phyloP scores from a whole-genome alignment of 345 rosid species.

The Noccaea caerulescens region DNA sequence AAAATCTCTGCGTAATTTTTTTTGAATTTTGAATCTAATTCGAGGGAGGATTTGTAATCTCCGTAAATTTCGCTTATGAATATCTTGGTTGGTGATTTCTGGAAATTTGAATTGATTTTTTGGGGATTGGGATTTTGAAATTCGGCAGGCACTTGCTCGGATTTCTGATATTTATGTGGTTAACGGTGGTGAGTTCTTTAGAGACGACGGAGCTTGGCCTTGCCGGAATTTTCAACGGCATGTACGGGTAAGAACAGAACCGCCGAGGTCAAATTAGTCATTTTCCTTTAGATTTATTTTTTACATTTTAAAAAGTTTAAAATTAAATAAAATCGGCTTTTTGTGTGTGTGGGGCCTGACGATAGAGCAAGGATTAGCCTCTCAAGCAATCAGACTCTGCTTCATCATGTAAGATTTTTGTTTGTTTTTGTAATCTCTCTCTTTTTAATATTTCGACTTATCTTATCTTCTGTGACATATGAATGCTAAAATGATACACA shows the following conservation, averaged over 20 bases:
- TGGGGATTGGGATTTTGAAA: background rate
- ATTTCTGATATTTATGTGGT: conserved; percentile 61
- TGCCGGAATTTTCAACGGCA: conserved; percentile 46
- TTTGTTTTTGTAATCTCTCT: background rate
- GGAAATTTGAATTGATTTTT: background rate
- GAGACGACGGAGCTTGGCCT: conserved; percentile 60
- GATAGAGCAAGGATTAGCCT: conserved; percentile 46
- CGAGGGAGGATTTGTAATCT: too few species aligned
- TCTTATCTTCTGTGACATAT: conserved; percentile 24
- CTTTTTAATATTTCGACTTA: background rate
- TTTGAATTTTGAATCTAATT: background rate
- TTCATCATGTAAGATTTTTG: conserved; percentile 35
- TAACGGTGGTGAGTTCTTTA: conserved; percentile 62
- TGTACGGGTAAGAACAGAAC: conserved; percentile 54
- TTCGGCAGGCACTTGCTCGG: conserved; percentile 73
- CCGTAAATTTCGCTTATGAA: too few species aligned
- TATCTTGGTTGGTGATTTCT: background rate
- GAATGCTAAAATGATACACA: conserved; percentile 4
- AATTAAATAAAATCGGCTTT: conserved; percentile 5
- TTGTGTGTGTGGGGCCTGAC: conserved; percentile 20
- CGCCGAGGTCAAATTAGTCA: conserved; percentile 28
- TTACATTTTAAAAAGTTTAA: background rate
- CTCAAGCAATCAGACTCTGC: conserved; percentile 41
- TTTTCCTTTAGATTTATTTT: background rate
- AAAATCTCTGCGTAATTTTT: background rate